Evolutionary conservation across 345 rosid genomes (phyloP), one percentile per base, ranked within the genome.

Genomic region (Trapa bicornis): DNA sequence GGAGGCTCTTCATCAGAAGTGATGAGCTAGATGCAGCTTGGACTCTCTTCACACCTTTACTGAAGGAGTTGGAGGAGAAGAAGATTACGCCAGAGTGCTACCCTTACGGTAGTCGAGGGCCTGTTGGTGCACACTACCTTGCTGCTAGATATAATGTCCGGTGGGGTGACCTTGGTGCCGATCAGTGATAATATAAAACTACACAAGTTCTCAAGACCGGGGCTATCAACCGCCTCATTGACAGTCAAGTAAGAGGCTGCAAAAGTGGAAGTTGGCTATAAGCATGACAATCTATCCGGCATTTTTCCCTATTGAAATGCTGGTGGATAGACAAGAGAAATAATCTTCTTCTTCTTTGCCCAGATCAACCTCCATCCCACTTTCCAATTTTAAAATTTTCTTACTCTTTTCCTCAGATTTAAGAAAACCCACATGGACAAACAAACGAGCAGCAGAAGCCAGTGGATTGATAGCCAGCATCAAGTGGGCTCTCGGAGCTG

Each of bases 11-110:
- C 74, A 89, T 92, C 76, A 83, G 96, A 66, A 92, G 97, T 50
- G 98, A 92, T 68, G 98, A 92, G 74, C 88, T 89, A 36, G 86
- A 87, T 73, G 98, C 97, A 45, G 97, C 97, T 54, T 92, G 98
- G 97, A 65, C 87, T 0, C 81, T 88, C 53, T 92, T 89, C 75
- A 86, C 91, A 42, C 98, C 96, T 3, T 81, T 86, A 74, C 78
- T 92, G 58, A 83, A 81, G 67, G 97, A 89, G 80, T 72, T 88
- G 45, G 96, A 92, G 70, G 90, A 81, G 82, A 89, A 85, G 72
- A 85, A 80, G 77, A 80, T 79, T 14, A 67, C 76, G 29, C 98
- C 98, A 0, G 97, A 92, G 73, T 82, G 80, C 80, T 89, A 92
- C 67, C 97, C 97, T 39, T 89, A 86, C 5, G 90, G 98, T 17